phyloP scores from a whole-genome alignment of 2,329 filamentous ascomycete genomes.

The Fusarium sp. region DNA sequence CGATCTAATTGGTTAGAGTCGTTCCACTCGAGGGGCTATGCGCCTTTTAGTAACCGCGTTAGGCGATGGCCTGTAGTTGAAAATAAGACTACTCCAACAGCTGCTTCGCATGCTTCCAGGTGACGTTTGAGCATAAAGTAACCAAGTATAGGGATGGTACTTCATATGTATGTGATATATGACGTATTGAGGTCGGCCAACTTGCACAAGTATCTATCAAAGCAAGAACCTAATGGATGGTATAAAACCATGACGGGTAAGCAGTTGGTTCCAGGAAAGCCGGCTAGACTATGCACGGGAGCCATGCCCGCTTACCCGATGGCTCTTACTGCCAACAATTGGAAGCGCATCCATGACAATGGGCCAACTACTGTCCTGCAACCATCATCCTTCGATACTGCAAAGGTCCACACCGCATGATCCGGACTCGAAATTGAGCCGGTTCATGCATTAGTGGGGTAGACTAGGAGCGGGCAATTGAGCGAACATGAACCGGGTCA shows the following conservation, averaged over 20 bases:
- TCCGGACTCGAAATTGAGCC: conserved; percentile 10
- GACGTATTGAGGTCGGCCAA: not conserved
- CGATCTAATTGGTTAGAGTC: not conserved
- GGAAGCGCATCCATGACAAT: conserved; percentile 12
- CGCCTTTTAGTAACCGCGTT: not conserved
- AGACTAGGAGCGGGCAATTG: conserved; percentile 1
- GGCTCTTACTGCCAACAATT: conserved; percentile 8
- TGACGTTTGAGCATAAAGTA: not conserved
- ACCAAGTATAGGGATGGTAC: not conserved
- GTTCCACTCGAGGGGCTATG: not conserved
- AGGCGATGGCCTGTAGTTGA: not conserved
- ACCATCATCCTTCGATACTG: conserved; percentile 7
- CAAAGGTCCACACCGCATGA: conserved; percentile 5
- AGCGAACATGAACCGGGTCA: not conserved
- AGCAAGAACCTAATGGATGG: not conserved
- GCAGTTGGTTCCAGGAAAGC: not conserved
- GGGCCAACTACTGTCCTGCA: not conserved
- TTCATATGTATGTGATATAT: not conserved
- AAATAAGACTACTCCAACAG: not conserved
- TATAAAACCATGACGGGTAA: not conserved
- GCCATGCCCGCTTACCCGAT: conserved; percentile 3
- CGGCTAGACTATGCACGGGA: not conserved
- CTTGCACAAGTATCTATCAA: not conserved
- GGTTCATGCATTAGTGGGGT: conserved; percentile 12
- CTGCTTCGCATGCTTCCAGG: not conserved